These are phyloP conservation scores for Fusarium humuli DNA, from an alignment of 2,329 filamentous ascomycete genomes.

Conservation along the genomic window DNA sequence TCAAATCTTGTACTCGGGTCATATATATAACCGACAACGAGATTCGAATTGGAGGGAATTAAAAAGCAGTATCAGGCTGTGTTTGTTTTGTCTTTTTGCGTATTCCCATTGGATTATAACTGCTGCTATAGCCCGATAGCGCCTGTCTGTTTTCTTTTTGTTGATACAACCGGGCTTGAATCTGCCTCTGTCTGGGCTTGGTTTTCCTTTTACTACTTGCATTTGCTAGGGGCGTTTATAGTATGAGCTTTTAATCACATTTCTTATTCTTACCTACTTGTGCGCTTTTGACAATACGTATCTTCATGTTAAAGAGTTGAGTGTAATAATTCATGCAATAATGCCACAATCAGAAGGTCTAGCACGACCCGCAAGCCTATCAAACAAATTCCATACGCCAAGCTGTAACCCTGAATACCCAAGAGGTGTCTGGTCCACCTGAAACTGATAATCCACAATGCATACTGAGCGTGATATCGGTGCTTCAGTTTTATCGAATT, in stretches of 20 bases:
- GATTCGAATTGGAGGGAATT: constrained; percentile 5
- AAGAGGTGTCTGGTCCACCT: constrained; percentile 43
- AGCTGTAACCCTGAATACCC: constrained; percentile 14
- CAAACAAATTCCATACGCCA: constrained; percentile 37
- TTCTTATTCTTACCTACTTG: constrained; percentile 20
- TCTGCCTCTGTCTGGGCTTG: constrained; percentile 36
- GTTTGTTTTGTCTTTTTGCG: constrained; percentile 34
- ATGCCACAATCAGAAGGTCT: background rate
- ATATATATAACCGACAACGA: constrained; percentile 5
- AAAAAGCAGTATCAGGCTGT: constrained; percentile 19
- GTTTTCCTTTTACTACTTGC: constrained; percentile 40
- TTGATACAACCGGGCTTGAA: constrained; percentile 34
- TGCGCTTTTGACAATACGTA: background rate
- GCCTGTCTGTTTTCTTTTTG: constrained; percentile 22
- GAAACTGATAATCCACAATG: constrained; percentile 20
- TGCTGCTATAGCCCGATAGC: constrained; percentile 35
- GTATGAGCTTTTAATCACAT: constrained; percentile 48
- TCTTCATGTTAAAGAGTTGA: background rate
- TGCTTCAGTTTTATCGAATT: background rate
- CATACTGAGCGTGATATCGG: background rate
- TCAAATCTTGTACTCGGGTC: background rate
- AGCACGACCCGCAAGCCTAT: background rate
- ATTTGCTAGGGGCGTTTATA: constrained; percentile 47
- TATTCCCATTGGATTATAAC: constrained; percentile 34
- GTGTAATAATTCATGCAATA: background rate